These are phyloP conservation scores for Bromus sterilis DNA, from an alignment of 176 grass and related monocot genomes.

Conservation along the genomic window DNA sequence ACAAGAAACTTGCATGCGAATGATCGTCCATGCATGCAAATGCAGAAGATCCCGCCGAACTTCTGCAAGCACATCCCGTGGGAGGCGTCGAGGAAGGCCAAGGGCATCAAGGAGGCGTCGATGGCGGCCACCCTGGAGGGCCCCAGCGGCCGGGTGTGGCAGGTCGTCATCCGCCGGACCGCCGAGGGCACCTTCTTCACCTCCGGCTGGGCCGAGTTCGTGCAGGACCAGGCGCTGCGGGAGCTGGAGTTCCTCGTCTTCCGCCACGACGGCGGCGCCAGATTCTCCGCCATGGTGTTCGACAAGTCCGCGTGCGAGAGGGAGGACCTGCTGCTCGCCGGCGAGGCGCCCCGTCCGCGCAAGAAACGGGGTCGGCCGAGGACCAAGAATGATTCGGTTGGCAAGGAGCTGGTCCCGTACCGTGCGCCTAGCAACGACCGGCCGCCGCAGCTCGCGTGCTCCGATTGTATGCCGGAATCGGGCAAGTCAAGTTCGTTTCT, in stretches of 20 bases:
- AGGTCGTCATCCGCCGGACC: conserved; percentile 37
- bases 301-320: conserved; percentile 66
- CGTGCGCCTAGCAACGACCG: background rate
- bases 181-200: conserved; percentile 62
- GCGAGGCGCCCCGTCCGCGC: background rate
- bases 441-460: background rate
- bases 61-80: conserved; percentile 70
- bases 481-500: background rate
- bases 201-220: conserved; percentile 61
- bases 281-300: conserved; percentile 64
- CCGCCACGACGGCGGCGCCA: conserved; percentile 52
- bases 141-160: conserved; percentile 57
- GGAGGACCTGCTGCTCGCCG: conserved; percentile 31
- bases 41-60: conserved; percentile 77
- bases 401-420: conserved; percentile 38
- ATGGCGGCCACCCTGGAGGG: conserved; percentile 62
- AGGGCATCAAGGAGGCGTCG: conserved; percentile 18
- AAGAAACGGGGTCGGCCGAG: conserved; percentile 24
- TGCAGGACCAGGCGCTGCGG: conserved; percentile 54
- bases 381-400: conserved; percentile 7
- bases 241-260: conserved; percentile 75
- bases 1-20: background rate
- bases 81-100: conserved; percentile 31
- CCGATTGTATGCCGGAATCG: background rate
- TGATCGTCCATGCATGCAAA: background rate